Evolutionary conservation across 306 rosid genomes (phyloP).

Genomic region (Boehmeria nivea): DNA sequence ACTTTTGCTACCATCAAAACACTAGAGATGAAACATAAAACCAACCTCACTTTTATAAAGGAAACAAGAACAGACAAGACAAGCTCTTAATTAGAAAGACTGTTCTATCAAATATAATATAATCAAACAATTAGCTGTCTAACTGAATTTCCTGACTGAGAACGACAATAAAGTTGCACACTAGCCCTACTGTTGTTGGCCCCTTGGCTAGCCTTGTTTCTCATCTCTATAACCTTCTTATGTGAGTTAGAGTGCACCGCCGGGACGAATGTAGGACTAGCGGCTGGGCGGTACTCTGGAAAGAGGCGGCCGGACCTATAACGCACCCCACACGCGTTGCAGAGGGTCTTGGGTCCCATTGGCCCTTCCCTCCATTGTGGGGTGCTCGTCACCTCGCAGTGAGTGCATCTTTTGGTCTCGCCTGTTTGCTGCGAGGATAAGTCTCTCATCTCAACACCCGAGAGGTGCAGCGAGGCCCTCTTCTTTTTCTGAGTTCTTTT

Average conservation of each 20-base stretch:
- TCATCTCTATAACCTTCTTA: conserved; percentile 80
- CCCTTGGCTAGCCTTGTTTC: conserved; percentile 31
- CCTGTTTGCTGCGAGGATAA: conserved; percentile 15
- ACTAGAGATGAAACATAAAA: conserved; percentile 36
- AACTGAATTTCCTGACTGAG: conserved; percentile 28
- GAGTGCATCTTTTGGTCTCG: conserved; percentile 46
- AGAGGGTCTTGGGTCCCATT: conserved; percentile 75
- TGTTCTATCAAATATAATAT: conserved; percentile 29
- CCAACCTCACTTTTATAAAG: conserved; percentile 28
- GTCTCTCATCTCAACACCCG: conserved; percentile 29
- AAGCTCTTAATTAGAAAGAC: conserved; percentile 33
- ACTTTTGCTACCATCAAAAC: conserved; percentile 40
- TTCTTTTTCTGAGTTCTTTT: conserved; percentile 35
- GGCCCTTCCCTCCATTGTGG: conserved; percentile 97
- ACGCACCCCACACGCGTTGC: conserved; percentile 94
- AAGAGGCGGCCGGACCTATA: conserved; percentile 77
- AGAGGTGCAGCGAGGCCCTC: conserved; percentile 28
- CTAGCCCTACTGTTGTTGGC: conserved; percentile 16
- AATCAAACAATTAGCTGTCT: conserved; percentile 32
- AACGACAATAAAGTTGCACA: conserved; percentile 23
- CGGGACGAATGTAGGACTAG: conserved; percentile 65
- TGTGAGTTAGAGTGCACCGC: conserved; percentile 75
- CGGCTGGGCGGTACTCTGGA: conserved; percentile 83
- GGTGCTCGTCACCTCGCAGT: conserved; percentile 66
- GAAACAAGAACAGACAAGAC: conserved; percentile 30